Percentiles rank a stretch among this genome's conserved stretches.
Evolutionary conservation across 2,329 filamentous ascomycete genomes (phyloP).

Genomic region (Blastomyces silverae): DNA sequence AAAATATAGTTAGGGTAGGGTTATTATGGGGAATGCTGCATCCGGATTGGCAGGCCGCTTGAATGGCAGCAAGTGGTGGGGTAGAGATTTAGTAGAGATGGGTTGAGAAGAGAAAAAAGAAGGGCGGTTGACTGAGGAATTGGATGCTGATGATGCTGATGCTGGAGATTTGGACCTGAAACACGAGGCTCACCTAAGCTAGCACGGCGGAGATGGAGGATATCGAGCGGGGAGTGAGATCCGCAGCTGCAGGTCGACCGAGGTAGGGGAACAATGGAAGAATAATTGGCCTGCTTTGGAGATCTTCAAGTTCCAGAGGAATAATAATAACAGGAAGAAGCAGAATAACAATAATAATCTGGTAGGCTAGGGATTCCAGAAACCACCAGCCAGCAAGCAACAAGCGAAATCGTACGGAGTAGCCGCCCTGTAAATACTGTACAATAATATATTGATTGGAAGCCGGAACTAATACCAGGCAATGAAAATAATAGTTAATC

Average conservation of each 20-base stretch:
- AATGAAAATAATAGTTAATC: neutral
- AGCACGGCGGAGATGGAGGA: neutral
- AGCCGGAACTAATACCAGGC: neutral
- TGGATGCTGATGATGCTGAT: neutral
- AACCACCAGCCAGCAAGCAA: neutral
- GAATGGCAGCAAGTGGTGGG: neutral
- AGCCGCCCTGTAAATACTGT: neutral
- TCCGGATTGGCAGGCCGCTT: neutral
- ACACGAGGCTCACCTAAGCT: slow-evolving; percentile 1
- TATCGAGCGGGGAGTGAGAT: neutral
- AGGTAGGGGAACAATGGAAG: neutral
- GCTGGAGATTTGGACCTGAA: neutral
- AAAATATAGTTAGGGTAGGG: neutral
- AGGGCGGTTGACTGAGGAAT: neutral
- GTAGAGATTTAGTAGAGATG: neutral
- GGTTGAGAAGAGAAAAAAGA: neutral
- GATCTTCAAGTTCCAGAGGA: neutral
- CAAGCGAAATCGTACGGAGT: neutral
- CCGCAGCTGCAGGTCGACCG: neutral
- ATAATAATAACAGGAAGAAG: too few relatives aligned
- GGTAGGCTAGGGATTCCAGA: neutral
- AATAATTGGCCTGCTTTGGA: neutral
- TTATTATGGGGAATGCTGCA: neutral
- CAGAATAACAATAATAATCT: too few relatives aligned
- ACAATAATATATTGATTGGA: neutral